phyloP scores from a whole-genome alignment of 768 basidiomycete species.

The Porphyrellus cyaneotinctus region DNA sequence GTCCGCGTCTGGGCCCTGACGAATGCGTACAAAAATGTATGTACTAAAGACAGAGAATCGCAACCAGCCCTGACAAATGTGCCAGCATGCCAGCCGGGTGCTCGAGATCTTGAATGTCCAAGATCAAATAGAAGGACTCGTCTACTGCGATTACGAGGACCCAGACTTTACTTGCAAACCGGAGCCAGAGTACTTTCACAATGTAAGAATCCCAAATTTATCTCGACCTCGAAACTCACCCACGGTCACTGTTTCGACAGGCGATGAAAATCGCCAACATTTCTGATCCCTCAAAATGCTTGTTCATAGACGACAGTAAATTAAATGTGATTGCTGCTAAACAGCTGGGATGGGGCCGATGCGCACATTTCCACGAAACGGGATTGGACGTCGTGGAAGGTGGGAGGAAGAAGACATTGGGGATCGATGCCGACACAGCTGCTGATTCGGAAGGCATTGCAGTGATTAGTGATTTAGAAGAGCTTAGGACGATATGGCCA shows the following conservation, averaged over 20 bases:
- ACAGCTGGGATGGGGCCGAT: slow-evolving; percentile 64
- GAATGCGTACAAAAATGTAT: slow-evolving; percentile 74
- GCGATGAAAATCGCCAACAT: slow-evolving; percentile 62
- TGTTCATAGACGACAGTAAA: slow-evolving; percentile 77
- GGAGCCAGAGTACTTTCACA: slow-evolving; percentile 63
- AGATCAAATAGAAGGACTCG: slow-evolving; percentile 69
- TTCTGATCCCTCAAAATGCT: slow-evolving; percentile 63
- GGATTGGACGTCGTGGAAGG: slow-evolving; percentile 63
- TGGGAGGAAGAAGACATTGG: slow-evolving; percentile 47
- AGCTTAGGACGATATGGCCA: slow-evolving; percentile 68
- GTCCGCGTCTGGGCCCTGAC: slow-evolving; percentile 82
- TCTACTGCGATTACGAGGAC: slow-evolving; percentile 73
- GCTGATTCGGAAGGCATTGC: slow-evolving; percentile 43
- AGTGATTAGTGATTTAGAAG: slow-evolving; percentile 55
- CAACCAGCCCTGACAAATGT: slow-evolving; percentile 4
- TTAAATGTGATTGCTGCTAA: slow-evolving; percentile 66
- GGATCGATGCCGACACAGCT: slow-evolving; percentile 34
- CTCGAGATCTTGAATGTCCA: slow-evolving; percentile 67
- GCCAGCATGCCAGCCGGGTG: slow-evolving; percentile 78
- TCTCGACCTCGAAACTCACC: not conserved
- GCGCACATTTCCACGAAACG: slow-evolving; percentile 73
- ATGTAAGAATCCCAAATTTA: slow-evolving; percentile 37
- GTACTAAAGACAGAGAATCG: slow-evolving; percentile 17
- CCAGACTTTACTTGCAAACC: slow-evolving; percentile 78
- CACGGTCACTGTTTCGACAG: slow-evolving; percentile 31